Base-by-base conservation (phyloP, 345 rosid species). In the Salix dunnii region DNA sequence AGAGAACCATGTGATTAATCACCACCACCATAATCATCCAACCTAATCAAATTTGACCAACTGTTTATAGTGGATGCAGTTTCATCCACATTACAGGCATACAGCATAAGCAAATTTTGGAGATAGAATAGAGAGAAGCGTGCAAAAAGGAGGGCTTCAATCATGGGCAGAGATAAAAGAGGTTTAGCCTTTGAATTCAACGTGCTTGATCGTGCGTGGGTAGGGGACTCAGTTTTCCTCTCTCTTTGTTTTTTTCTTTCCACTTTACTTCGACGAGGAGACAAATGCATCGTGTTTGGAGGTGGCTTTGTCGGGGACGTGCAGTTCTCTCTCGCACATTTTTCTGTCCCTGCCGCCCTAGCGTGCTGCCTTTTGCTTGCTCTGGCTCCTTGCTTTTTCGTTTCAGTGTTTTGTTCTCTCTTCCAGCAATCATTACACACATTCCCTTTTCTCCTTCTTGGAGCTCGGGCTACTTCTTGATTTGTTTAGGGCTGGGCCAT, bases 281-380 rank as follows among this genome's bases (percentile, higher is more conserved):
- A 69, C 72, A 46, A 23, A 25, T 25, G 30, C 10, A 69, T 69
- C 72, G 30, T 27, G 53, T 18, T 18, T 2, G 33, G 10, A 30
- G 60, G n/a, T 43, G 33, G 36, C n/a, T 17, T 46, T 69, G 72
- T 69, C 72, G 72, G 55, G 60, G 31, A 43, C 72, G 60, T 46
- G 60, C 20, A 23, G 2, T 3, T 23, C 58, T 42, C 31, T 14
- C 33, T 68, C 28, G 28, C 63, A 23, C 63, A 23, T 58, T n/a
- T 58, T 3, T 10, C 63, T 58, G 63, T 25, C 63, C 23, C 28
- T 58, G 63, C 63, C 63, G 63, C 63, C 63, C 58, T 16, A 12
- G 28, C 55, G 68, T 64, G 68, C 68, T 64, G 38, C 68, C 38
- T 33, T 31, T 64, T 64, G 38, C 68, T 17, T 17, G 18, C 21